phyloP scores from a whole-genome alignment of 2,329 filamentous ascomycete species.

The Basipetospora chlamydospora region DNA sequence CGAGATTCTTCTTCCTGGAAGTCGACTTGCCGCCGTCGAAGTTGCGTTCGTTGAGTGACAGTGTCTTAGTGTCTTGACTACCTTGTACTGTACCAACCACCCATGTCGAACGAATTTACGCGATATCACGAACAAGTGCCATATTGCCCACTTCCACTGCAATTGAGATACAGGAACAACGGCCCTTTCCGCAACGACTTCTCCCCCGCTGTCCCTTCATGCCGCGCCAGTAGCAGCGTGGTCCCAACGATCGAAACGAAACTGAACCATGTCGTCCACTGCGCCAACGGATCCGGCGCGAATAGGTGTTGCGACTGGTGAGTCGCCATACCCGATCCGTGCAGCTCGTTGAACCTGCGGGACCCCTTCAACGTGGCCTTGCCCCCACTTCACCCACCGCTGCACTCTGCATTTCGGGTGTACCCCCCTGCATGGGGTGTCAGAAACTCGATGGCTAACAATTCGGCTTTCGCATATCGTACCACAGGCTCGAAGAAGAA shows the following conservation, averaged over 20 bases:
- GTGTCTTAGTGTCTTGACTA: too few species aligned
- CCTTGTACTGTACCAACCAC: too few species aligned
- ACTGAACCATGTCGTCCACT: slow-evolving; percentile 29
- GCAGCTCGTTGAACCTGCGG: not conserved
- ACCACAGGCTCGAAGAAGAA: slow-evolving; percentile 31
- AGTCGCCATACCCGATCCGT: not conserved
- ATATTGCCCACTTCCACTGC: too few species aligned
- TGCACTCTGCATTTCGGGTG: slow-evolving; percentile 1
- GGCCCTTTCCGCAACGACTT: too few species aligned
- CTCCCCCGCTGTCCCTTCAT: too few species aligned
- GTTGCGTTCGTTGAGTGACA: too few species aligned
- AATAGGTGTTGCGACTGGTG: slow-evolving; percentile 11
- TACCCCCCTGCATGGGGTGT: not conserved
- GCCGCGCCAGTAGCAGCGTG: too few species aligned
- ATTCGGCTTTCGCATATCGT: slow-evolving; percentile 2
- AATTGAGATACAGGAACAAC: too few species aligned
- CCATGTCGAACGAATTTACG: too few species aligned
- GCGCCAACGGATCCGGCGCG: slow-evolving; percentile 20
- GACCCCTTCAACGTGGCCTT: slow-evolving; percentile 4
- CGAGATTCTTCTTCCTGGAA: too few species aligned
- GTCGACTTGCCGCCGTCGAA: too few species aligned
- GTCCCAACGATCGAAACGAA: slow-evolving; percentile 7
- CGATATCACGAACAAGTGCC: too few species aligned
- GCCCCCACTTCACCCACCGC: not conserved
- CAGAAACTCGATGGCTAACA: slow-evolving; percentile 1